These are phyloP conservation scores for Vicia faba DNA, from an alignment of 306 rosid species.

Conservation along the genomic window DNA sequence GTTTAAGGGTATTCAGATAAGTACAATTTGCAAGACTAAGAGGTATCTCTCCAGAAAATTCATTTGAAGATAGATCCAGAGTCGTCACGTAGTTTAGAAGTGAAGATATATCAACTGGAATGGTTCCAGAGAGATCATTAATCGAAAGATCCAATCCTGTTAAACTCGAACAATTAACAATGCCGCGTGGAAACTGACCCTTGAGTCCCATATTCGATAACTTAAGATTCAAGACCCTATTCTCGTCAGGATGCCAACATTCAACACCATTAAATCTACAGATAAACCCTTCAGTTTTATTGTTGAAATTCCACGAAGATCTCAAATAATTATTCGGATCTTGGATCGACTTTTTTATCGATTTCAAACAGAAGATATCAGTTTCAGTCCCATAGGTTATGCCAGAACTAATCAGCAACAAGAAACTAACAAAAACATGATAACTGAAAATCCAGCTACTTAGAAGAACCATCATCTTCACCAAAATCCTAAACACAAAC, in stretches of 20 bases:
- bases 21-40: slow-evolving; percentile 36
- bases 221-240: slow-evolving; percentile 62
- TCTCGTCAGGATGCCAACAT: slow-evolving; percentile 95
- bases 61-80: slow-evolving; percentile 75
- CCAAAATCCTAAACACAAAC: slow-evolving; percentile 37
- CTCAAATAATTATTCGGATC: slow-evolving; percentile 58
- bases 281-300: slow-evolving; percentile 62
- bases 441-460: slow-evolving; percentile 32
- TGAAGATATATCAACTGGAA: slow-evolving; percentile 46
- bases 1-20: slow-evolving; percentile 64
- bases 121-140: slow-evolving; percentile 58
- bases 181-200: slow-evolving; percentile 62
- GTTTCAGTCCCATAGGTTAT: slow-evolving; percentile 49
- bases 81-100: slow-evolving; percentile 16
- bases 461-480: slow-evolving; percentile 51
- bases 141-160: slow-evolving; percentile 80
- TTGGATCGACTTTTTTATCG: slow-evolving; percentile 43
- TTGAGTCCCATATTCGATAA: slow-evolving; percentile 73
- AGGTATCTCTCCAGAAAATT: slow-evolving; percentile 66
- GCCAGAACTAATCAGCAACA: slow-evolving; percentile 51
- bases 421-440: slow-evolving; percentile 41
- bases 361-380: slow-evolving; percentile 66
- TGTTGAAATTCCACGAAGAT: slow-evolving; percentile 69
- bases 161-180: slow-evolving; percentile 64
- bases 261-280: slow-evolving; percentile 73